phyloP scores from a whole-genome alignment of 768 basidiomycete species.

The Collybiopsis luxurians region DNA sequence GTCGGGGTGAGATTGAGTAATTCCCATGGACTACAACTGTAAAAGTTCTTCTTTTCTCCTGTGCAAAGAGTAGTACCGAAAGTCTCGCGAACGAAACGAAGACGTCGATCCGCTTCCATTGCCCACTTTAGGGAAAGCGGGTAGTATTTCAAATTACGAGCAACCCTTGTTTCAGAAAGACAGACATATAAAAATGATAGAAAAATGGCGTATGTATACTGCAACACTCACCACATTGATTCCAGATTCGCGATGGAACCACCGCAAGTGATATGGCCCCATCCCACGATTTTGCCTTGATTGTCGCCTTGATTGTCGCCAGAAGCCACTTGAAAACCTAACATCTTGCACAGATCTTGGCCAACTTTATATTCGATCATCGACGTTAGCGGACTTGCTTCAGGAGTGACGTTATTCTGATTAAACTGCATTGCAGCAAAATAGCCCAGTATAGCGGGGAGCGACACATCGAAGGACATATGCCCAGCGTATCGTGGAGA shows the following conservation, averaged over 20 bases:
- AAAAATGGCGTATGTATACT: constrained; percentile 1
- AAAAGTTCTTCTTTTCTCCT: constrained; percentile 21
- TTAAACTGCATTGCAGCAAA: constrained; percentile 29
- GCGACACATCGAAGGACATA: neutral
- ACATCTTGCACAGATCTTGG: constrained; percentile 35
- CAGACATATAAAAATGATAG: constrained; percentile 2
- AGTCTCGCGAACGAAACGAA: no score
- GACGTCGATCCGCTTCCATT: constrained; percentile 28
- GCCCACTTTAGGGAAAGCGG: constrained; percentile 35
- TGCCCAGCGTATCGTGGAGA: neutral
- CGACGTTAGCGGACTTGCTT: constrained; percentile 38
- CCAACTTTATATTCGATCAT: constrained; percentile 16
- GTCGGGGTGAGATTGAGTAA: constrained; percentile 36
- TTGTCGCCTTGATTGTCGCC: neutral
- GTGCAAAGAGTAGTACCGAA: constrained; percentile 22
- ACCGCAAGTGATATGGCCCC: constrained; percentile 44
- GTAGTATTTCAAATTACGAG: constrained; percentile 47
- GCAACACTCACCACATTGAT: constrained; percentile 36
- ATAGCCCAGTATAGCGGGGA: neutral
- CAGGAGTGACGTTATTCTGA: constrained; percentile 42
- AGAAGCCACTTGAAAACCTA: constrained; percentile 28
- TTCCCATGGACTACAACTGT: constrained; percentile 32
- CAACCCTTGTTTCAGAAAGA: constrained; percentile 22
- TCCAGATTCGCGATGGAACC: constrained; percentile 47
- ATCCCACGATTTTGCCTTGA: constrained; percentile 19